Evolutionary conservation across 495 filamentous ascomycete species (phyloP).

Genomic region (Neurospora sp.): DNA sequence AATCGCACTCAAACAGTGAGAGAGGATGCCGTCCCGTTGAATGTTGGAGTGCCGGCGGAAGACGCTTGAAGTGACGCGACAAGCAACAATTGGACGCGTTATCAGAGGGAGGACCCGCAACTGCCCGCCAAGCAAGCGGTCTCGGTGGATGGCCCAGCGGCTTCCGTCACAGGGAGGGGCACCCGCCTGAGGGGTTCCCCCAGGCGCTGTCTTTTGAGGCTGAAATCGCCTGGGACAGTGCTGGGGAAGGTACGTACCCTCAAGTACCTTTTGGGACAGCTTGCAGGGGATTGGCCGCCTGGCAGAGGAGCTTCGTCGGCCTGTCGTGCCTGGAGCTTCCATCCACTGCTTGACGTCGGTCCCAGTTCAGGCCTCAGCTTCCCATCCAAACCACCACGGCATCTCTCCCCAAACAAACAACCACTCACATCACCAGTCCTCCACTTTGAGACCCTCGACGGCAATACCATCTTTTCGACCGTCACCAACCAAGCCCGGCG

Average conservation of each 20-base stretch:
- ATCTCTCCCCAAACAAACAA: not conserved
- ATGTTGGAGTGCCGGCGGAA: not conserved
- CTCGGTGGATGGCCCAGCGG: not conserved
- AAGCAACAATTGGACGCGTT: not conserved
- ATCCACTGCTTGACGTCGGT: not conserved
- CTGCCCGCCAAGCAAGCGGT: not conserved
- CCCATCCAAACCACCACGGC: not conserved
- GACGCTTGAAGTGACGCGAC: not conserved
- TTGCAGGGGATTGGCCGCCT: conserved; percentile 11
- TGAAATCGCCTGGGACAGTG: not conserved
- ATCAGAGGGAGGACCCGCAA: not conserved
- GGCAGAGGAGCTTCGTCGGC: conserved; percentile 20
- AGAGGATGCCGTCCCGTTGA: not conserved
- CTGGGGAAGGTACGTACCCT: conserved; percentile 10
- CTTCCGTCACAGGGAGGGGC: not conserved
- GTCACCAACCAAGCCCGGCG: conserved; percentile 2
- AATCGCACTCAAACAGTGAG: not conserved
- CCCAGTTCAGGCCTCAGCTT: conserved; percentile 22
- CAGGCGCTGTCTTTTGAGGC: not conserved
- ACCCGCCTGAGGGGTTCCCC: not conserved
- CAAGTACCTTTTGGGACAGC: conserved; percentile 6
- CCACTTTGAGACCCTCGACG: not conserved
- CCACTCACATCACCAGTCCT: conserved; percentile 1
- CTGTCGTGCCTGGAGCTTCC: conserved; percentile 24
- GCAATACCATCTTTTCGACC: conserved; percentile 6